Evolutionary conservation across 2,329 filamentous ascomycete species (phyloP).

Genomic region (Fusarium sp.): DNA sequence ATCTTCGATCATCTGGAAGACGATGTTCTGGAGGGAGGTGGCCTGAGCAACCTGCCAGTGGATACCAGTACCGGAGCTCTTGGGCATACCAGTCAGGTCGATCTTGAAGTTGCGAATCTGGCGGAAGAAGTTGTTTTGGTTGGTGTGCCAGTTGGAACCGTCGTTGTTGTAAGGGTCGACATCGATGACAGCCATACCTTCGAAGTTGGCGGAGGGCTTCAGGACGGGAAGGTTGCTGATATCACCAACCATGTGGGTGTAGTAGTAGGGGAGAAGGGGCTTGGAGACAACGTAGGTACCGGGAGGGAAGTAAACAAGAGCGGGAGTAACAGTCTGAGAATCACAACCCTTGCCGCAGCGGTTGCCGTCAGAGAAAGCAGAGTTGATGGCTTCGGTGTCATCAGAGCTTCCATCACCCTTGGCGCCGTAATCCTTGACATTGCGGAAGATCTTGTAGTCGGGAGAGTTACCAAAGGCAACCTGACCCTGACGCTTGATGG

Average conservation of each 20-base stretch:
- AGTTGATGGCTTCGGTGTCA: constrained; percentile 90
- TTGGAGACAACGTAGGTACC: constrained; percentile 85
- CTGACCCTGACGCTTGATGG: constrained; percentile 75
- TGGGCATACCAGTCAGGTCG: constrained; percentile 75
- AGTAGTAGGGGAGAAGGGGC: constrained; percentile 88
- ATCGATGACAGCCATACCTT: constrained; percentile 90
- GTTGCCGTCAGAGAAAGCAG: constrained; percentile 78
- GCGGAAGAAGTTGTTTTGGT: constrained; percentile 87
- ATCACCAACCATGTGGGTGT: constrained; percentile 92
- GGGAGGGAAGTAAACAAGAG: constrained; percentile 89
- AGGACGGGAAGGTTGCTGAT: constrained; percentile 76
- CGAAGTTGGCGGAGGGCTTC: constrained; percentile 77
- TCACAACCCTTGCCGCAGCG: constrained; percentile 86
- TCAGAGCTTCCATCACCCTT: constrained; percentile 76
- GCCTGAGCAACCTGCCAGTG: constrained; percentile 91
- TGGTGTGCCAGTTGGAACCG: constrained; percentile 80
- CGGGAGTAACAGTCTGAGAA: constrained; percentile 84
- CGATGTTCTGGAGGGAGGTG: constrained; percentile 82
- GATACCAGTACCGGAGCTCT: constrained; percentile 73
- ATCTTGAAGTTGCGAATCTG: constrained; percentile 85
- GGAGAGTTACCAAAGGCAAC: constrained; percentile 69
- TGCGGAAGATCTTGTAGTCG: constrained; percentile 78
- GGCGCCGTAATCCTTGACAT: constrained; percentile 81
- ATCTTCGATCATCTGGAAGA: constrained; percentile 81
- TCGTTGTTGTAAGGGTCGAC: constrained; percentile 81